A percentile compares a stretch with the other conserved stretches of the same genome.
Conservation (phyloP, 2,329 filamentous ascomycete genomes). For the Endoconidiophora polonica region DNA sequence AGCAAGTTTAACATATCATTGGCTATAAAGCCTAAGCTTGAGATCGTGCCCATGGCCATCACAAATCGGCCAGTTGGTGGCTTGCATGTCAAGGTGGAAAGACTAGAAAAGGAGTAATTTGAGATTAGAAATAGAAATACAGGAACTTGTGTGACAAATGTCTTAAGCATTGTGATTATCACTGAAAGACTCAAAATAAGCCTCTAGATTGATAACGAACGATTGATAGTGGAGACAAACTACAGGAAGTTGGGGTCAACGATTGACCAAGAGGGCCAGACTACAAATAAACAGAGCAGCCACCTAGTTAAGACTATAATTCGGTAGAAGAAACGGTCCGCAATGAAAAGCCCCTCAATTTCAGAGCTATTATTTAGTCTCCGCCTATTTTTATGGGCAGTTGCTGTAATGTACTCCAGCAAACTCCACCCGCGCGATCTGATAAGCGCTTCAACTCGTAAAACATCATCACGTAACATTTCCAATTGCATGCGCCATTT, state of each 20-base stretch:
- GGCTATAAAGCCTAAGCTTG: slow-evolving; percentile 14
- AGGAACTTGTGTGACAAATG: neutral
- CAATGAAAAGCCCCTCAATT: too few relatives aligned
- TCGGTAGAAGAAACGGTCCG: too few relatives aligned
- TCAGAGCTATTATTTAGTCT: too few relatives aligned
- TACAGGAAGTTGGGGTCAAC: neutral
- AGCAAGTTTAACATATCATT: slow-evolving; percentile 19
- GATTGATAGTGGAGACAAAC: too few relatives aligned
- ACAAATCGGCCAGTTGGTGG: neutral
- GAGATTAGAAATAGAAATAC: neutral
- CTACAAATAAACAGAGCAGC: neutral
- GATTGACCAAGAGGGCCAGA: neutral
- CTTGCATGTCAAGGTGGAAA: slow-evolving; percentile 6
- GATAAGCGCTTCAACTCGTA: slow-evolving; percentile 3
- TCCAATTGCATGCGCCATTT: too few relatives aligned
- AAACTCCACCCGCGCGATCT: slow-evolving; percentile 19
- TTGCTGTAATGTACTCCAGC: too few relatives aligned
- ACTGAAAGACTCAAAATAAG: too few relatives aligned
- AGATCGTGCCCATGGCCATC: slow-evolving; percentile 15
- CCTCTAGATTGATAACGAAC: too few relatives aligned
- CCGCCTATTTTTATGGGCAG: too few relatives aligned
- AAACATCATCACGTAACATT: too few relatives aligned
- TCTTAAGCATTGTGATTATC: too few relatives aligned
- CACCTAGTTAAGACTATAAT: too few relatives aligned
- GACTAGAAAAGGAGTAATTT: neutral